Evolutionary conservation across 352 stramenopile species (phyloP), one percentile per base, ranked within the genome.

Genomic region (Pythium phragmiticola): DNA sequence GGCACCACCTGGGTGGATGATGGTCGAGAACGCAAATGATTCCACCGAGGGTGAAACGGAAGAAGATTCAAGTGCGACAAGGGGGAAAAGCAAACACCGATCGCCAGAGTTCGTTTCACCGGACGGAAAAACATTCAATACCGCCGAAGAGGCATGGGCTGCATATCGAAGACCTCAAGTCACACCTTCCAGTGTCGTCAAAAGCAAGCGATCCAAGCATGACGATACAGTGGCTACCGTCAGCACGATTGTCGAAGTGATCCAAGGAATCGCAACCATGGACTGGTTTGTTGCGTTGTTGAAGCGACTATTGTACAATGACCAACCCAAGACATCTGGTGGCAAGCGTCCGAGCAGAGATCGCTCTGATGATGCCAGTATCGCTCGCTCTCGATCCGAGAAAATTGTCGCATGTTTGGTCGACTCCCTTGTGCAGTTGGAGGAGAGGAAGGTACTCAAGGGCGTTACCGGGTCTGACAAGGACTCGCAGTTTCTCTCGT

Each of bases 261-360:
- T 86, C 46, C 80, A 92, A 47, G 78, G 84, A 14, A 79, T 92
- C 56, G n/a, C 78, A 41, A 88, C 78, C 17, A 57, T 89, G 41
- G 73, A 80, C 17, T 95, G 87, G 87, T 88, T 95, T 59, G 69
- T 87, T 50, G 62, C 82, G 28, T 60, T 95, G 3, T 60, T 95
- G 26, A 81, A 86, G 37, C 73, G 84, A 16, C 50, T 95, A 34
- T 59, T 93, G 16, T 57, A 72, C 12, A 68, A 80, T 23, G 63
- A 74, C 14, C 53, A 65, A 46, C 54, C 51, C 13, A 69, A 68
- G 26, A 46, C 23, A 4, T 70, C 23, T 2, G 75, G 60, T 26
- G 54, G 17, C 16, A 39, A 60, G 21, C 65, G 76, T 51, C 36
- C 37, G 1, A 78, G 12, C 26, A 82, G 80, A 49, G 73, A 80